Conservation (phyloP, 1,284 basidiomycete species). For the Trametes polyzona region DNA sequence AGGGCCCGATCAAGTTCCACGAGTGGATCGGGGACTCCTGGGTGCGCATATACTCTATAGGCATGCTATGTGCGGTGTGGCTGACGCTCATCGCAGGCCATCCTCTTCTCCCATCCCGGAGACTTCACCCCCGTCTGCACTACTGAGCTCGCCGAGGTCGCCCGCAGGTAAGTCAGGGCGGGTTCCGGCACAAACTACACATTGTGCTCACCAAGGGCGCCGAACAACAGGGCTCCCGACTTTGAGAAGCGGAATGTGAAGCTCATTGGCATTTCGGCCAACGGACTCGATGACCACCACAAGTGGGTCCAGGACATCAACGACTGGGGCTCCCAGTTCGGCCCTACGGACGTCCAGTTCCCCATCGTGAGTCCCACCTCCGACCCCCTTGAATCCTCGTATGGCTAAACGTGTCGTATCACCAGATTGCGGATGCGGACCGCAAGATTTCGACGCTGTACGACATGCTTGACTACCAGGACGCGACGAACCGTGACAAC, state of each 20-base stretch:
- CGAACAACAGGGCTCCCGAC: conserved; percentile 59
- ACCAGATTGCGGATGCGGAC: conserved; percentile 90
- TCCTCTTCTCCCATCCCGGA: conserved; percentile 94
- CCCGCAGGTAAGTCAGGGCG: conserved; percentile 53
- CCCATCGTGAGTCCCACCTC: conserved; percentile 73
- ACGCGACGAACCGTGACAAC: conserved; percentile 91
- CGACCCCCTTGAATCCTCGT: neutral
- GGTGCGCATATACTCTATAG: conserved; percentile 48
- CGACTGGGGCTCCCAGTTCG: conserved; percentile 68
- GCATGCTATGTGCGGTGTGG: neutral
- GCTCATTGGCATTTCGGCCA: conserved; percentile 93
- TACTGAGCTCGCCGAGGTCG: conserved; percentile 96
- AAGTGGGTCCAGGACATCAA: conserved; percentile 95
- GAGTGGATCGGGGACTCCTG: conserved; percentile 90
- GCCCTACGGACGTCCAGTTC: conserved; percentile 80
- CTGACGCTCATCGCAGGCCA: conserved; percentile 48
- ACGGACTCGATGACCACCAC: conserved; percentile 84
- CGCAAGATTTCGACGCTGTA: conserved; percentile 86
- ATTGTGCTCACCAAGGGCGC: neutral
- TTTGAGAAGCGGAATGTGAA: conserved; percentile 91
- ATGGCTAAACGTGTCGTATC: neutral
- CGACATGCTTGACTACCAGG: conserved; percentile 96
- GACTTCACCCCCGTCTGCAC: conserved; percentile 89
- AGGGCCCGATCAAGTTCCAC: conserved; percentile 85
- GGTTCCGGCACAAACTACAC: neutral